Conservation (phyloP, 1,284 basidiomycete species). For the Cutaneotrichosporon sp. region DNA sequence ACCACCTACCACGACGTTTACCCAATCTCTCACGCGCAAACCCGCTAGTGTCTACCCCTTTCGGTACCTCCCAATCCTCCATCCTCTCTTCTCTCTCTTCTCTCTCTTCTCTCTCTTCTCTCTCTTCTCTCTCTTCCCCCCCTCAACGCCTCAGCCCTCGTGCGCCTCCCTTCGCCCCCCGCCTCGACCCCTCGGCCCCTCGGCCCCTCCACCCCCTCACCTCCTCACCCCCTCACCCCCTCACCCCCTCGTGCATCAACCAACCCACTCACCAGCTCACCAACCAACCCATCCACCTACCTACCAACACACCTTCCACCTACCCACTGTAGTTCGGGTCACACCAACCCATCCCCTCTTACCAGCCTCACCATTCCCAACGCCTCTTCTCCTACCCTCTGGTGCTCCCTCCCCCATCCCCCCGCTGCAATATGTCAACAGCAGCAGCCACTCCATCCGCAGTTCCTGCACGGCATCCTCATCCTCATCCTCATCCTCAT, state of each 20-base stretch:
- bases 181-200: no score
- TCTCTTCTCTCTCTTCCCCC: neutral
- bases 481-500: neutral
- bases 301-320: neutral
- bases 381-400: neutral
- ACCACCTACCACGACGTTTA: no score
- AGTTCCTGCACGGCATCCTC: neutral
- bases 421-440: conserved; percentile 3
- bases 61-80: neutral
- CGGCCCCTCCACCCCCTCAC: no score
- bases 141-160: no score
- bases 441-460: neutral
- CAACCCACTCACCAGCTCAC: neutral
- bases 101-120: neutral
- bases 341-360: no score
- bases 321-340: no score
- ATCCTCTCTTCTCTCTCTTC: neutral
- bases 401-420: neutral
- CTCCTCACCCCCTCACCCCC: no score
- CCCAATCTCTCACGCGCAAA: no score
- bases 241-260: neutral
- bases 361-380: no score
- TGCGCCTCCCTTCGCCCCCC: no score
- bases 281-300: neutral
- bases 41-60: no score